Conservation (phyloP, 2,329 filamentous ascomycete genomes). For the Aspergillus sp. region DNA sequence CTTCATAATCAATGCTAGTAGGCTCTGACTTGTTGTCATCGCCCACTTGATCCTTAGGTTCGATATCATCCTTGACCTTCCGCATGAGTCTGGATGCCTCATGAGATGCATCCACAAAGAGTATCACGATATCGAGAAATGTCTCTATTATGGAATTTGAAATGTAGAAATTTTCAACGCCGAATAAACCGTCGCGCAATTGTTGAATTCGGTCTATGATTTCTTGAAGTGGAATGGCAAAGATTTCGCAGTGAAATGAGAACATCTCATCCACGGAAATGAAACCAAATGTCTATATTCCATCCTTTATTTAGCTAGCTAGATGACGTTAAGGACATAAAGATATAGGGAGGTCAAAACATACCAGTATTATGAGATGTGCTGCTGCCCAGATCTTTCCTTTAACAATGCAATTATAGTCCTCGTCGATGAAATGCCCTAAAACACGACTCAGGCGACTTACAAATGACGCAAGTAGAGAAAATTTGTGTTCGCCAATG, state of each 20-base stretch:
- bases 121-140: background rate
- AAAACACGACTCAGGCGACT: background rate
- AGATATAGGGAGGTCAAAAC: background rate
- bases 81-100: background rate
- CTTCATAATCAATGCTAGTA: no score
- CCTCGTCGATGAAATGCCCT: constrained; percentile 1
- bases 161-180: background rate
- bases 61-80: no score
- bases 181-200: background rate
- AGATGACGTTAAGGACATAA: no score
- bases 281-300: background rate
- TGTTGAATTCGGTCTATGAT: background rate
- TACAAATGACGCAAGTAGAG: background rate
- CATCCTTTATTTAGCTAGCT: no score
- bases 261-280: background rate
- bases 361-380: background rate
- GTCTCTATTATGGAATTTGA: background rate
- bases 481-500: background rate
- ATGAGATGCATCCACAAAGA: background rate
- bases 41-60: no score
- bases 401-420: constrained; percentile 3
- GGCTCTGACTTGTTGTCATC: no score
- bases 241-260: background rate
- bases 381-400: constrained; percentile 3
- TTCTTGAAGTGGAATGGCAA: background rate